Conservation (phyloP, 768 basidiomycete genomes). For the Macrolepiota albuminosa region DNA sequence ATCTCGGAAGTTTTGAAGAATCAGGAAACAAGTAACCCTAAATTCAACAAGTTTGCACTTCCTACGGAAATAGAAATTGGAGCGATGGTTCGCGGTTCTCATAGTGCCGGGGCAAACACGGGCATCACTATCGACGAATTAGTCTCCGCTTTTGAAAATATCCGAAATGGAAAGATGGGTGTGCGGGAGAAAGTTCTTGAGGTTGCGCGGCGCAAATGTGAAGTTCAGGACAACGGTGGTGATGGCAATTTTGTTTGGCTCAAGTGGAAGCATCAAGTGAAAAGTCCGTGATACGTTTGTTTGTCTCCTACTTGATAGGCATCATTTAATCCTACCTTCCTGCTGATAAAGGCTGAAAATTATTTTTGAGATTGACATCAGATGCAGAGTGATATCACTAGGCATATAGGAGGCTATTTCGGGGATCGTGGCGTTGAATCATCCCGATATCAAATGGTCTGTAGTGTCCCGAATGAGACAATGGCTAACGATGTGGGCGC, state of each 20-base stretch:
- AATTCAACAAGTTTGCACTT: slow-evolving; percentile 47
- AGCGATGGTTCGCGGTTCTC: slow-evolving; percentile 58
- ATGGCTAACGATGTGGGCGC: neutral
- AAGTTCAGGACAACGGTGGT: slow-evolving; percentile 46
- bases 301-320: neutral
- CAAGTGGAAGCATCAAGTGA: slow-evolving; percentile 45
- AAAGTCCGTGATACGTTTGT: slow-evolving; percentile 18
- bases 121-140: slow-evolving; percentile 62
- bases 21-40: slow-evolving; percentile 18
- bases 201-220: slow-evolving; percentile 66
- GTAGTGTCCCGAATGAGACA: neutral
- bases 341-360: neutral
- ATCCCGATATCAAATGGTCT: neutral
- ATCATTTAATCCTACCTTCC: neutral
- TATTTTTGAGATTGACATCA: neutral
- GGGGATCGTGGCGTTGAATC: slow-evolving; percentile 3
- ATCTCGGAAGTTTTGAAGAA: slow-evolving; percentile 29
- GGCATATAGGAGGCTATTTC: neutral
- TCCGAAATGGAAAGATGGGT: slow-evolving; percentile 51
- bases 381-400: neutral
- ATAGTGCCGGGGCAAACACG: slow-evolving; percentile 55
- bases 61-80: slow-evolving; percentile 78
- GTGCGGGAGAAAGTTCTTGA: slow-evolving; percentile 75
- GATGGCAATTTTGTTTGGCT: slow-evolving; percentile 60
- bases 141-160: slow-evolving; percentile 45